Evolutionary conservation across 2,329 filamentous ascomycete genomes (phyloP).

Genomic region (Cladosporium sp.): DNA sequence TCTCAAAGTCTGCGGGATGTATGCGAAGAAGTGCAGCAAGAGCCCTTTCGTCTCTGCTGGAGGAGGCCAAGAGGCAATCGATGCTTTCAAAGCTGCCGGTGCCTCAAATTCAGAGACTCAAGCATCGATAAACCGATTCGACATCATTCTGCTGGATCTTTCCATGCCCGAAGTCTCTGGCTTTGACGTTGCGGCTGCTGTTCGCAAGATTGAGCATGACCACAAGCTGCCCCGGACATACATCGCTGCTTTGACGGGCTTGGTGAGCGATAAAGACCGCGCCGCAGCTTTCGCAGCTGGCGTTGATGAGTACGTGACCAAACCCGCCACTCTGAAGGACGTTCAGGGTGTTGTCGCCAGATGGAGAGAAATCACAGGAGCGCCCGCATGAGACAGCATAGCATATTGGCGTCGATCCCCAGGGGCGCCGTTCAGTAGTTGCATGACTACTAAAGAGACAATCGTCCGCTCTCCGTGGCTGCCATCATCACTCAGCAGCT

Average conservation of each 20-base stretch:
- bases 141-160: slow-evolving; percentile 45
- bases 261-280: slow-evolving; percentile 18
- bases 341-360: neutral
- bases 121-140: slow-evolving; percentile 22
- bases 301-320: slow-evolving; percentile 31
- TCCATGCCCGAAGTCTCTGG: slow-evolving; percentile 26
- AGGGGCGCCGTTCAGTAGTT: too few species aligned
- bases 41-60: slow-evolving; percentile 33
- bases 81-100: slow-evolving; percentile 31
- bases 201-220: slow-evolving; percentile 18
- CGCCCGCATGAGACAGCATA: neutral
- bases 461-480: too few species aligned
- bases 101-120: neutral
- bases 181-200: slow-evolving; percentile 19
- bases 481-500: too few species aligned
- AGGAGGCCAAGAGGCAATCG: slow-evolving; percentile 46
- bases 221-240: slow-evolving; percentile 2
- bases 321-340: slow-evolving; percentile 18
- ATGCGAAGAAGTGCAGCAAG: slow-evolving; percentile 28
- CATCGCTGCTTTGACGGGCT: slow-evolving; percentile 22
- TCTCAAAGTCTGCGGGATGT: slow-evolving; percentile 17
- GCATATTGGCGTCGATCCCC: too few species aligned
- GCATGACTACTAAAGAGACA: too few species aligned
- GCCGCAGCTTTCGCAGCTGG: slow-evolving; percentile 28
- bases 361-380: neutral